Percentiles rank a stretch among this genome's conserved stretches.
phyloP scores from a whole-genome alignment of 768 basidiomycete species.

The Leccinum sublutescens region DNA sequence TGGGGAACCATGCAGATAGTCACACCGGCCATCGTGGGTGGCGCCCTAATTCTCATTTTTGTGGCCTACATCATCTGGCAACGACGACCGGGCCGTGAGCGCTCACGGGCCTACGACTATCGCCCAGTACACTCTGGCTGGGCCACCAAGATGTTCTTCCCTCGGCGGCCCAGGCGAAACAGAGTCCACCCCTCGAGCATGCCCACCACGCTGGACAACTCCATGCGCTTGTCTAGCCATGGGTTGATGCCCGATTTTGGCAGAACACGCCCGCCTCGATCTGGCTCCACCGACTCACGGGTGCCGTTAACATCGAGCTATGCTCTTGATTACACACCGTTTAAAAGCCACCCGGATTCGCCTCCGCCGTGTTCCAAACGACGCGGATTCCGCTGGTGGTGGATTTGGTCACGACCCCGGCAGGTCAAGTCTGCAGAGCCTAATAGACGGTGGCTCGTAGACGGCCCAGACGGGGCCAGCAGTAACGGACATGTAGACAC shows the following conservation, averaged over 20 bases:
- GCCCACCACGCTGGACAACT: constrained; percentile 23
- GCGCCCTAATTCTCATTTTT: constrained; percentile 26
- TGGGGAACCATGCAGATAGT: constrained; percentile 36
- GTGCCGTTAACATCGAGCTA: constrained; percentile 22
- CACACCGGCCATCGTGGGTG: constrained; percentile 35
- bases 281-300: constrained; percentile 29
- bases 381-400: constrained; percentile 24
- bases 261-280: constrained; percentile 15
- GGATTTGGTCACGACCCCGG: constrained; percentile 22
- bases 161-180: constrained; percentile 11
- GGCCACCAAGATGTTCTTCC: constrained; percentile 14
- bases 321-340: constrained; percentile 13
- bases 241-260: background rate
- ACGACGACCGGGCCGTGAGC: constrained; percentile 13
- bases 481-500: constrained; percentile 8
- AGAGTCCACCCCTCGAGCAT: constrained; percentile 13
- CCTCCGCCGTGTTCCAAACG: constrained; percentile 5
- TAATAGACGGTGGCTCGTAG: constrained; percentile 20
- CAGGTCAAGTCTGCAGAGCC: constrained; percentile 27
- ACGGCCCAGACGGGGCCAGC: constrained; percentile 24
- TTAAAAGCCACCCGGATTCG: background rate
- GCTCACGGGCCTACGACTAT: constrained; percentile 9
- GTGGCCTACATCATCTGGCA: constrained; percentile 23
- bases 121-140: constrained; percentile 14
- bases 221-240: constrained; percentile 14